Evolutionary conservation across 2,329 filamentous ascomycete genomes (phyloP), one percentile per base, ranked within the genome.

Genomic region (Ascochyta lentis): DNA sequence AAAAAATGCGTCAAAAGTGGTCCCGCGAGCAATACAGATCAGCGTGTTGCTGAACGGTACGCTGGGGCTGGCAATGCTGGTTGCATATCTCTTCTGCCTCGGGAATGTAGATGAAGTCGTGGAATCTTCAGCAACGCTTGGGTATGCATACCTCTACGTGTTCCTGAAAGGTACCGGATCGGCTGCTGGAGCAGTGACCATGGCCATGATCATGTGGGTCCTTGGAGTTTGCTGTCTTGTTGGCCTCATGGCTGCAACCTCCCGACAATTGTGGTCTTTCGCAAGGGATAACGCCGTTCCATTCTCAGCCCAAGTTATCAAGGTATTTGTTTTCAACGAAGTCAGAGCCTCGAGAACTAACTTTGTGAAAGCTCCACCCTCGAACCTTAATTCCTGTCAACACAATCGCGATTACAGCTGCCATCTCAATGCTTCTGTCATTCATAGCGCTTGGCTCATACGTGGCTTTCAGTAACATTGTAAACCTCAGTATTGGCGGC

Each of bases 81-180:
- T 76, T 49, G 69, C 72, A 12, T 69, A 70, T 35, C 58, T 66
- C 22, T 74, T 72, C 59, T 67, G 65, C 46, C 59, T 71, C n/a
- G 65, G 66, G 1, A 64, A 71, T 39, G 60, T 73, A 12, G 62
- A 72, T 19, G 59, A 58, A 6, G 68, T 64, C 4, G 12, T 42
- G 23, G 23, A 42, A 0, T 29, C 65, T 9, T 35, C 33, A 9
- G 59, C 9, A 63, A 53, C 37, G 80, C 82, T 0, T 80, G 83
- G 59, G 19, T 66, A 62, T 19, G 63, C 64, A 3, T 65, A 56
- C 35, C 80, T 82, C 0, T 80, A 83, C 2, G 53, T 81, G 39
- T 81, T 84, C 51, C 38, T 31, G 1, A 37, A 56, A 8, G 63
- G 56, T 26, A 50, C 58, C 1, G 33, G 35, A 10, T 66, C 63